These are phyloP conservation scores for Dalbergia cochinchinensis DNA, from an alignment of 306 rosid genomes.

Conservation along the genomic window DNA sequence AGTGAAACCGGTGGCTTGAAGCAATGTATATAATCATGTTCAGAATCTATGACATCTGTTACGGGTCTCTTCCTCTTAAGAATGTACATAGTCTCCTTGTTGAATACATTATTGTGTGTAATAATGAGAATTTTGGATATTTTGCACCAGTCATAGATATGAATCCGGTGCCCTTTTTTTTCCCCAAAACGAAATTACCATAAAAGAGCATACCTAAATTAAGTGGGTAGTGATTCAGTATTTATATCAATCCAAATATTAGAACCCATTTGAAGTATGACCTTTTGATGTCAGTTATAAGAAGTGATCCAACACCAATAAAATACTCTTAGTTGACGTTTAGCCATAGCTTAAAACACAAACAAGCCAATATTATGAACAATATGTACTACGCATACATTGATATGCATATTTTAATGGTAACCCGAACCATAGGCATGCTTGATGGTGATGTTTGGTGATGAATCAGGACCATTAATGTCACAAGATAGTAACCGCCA, in stretches of 20 bases:
- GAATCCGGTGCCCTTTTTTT: constrained; percentile 5
- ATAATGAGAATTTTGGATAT: neutral
- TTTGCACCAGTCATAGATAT: constrained; percentile 5
- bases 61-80: neutral
- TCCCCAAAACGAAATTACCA: constrained; percentile 2
- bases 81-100: neutral
- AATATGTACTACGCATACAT: neutral
- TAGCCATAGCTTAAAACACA: constrained; percentile 38
- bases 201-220: constrained; percentile 9
- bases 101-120: constrained; percentile 2
- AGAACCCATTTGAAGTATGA: constrained; percentile 33
- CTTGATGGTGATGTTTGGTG: constrained; percentile 44
- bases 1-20: constrained; percentile 3
- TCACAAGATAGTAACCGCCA: constrained; percentile 46
- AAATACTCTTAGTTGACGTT: constrained; percentile 47
- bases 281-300: constrained; percentile 35
- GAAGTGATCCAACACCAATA: constrained; percentile 41
- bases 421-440: constrained; percentile 47
- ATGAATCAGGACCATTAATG: constrained; percentile 38
- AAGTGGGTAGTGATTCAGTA: neutral
- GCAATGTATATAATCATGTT: neutral
- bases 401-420: constrained; percentile 18
- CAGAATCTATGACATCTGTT: constrained; percentile 8
- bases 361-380: constrained; percentile 38
- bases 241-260: constrained; percentile 16